Evolutionary conservation across 495 filamentous ascomycete species (phyloP).

Genomic region (Penicillium roqueforti): DNA sequence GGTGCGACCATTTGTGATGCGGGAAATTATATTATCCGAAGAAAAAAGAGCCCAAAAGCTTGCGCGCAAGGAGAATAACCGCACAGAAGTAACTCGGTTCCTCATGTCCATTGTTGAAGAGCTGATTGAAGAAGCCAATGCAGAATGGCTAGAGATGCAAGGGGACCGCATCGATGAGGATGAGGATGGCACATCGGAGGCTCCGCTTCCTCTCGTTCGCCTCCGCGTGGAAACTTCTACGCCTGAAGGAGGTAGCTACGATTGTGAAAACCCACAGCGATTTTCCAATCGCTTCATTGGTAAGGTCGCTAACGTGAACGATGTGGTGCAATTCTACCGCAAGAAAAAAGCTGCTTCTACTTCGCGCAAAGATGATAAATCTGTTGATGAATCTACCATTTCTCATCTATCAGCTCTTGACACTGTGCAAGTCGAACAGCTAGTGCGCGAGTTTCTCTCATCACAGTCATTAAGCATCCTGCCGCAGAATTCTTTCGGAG

Average conservation of each 20-base stretch:
- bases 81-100: slow-evolving; percentile 69
- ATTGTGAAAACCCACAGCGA: slow-evolving; percentile 92
- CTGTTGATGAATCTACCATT: slow-evolving; percentile 55
- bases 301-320: slow-evolving; percentile 88
- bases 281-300: slow-evolving; percentile 92
- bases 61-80: slow-evolving; percentile 75
- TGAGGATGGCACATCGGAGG: slow-evolving; percentile 49
- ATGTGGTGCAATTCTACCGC: slow-evolving; percentile 88
- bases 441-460: slow-evolving; percentile 80
- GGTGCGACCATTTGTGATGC: slow-evolving; percentile 86
- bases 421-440: slow-evolving; percentile 76
- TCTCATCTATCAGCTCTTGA: slow-evolving; percentile 61
- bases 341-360: slow-evolving; percentile 60
- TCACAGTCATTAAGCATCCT: slow-evolving; percentile 86
- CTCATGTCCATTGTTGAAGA: slow-evolving; percentile 74
- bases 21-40: slow-evolving; percentile 71
- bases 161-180: slow-evolving; percentile 51
- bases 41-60: slow-evolving; percentile 74
- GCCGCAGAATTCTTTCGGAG: slow-evolving; percentile 84
- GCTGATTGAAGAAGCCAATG: slow-evolving; percentile 79
- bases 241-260: slow-evolving; percentile 79
- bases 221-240: slow-evolving; percentile 88
- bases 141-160: slow-evolving; percentile 70
- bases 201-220: slow-evolving; percentile 78
- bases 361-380: slow-evolving; percentile 37